phyloP scores from a whole-genome alignment of 331 rosid genomes.

The Ulmus americana region DNA sequence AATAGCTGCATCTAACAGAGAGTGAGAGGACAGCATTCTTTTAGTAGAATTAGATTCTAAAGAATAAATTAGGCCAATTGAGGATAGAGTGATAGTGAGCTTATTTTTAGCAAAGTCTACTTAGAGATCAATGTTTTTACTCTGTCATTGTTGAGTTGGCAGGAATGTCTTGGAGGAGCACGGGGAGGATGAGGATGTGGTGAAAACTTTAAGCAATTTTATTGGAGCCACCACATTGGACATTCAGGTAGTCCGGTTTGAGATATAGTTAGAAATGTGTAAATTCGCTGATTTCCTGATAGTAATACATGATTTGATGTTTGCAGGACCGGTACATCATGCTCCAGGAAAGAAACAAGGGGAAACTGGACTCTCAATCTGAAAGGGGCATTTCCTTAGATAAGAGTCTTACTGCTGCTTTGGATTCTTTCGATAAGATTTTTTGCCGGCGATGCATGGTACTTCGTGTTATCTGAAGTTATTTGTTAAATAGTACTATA shows the following conservation, averaged over 20 bases:
- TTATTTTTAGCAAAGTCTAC: too few species aligned
- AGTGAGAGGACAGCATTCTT: too few species aligned
- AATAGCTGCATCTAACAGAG: too few species aligned
- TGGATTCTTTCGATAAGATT: conserved; percentile 95
- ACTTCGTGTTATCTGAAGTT: conserved; percentile 22
- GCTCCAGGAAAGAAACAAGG: conserved; percentile 49
- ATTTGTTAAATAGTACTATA: conserved; percentile 17
- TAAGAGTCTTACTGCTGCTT: conserved; percentile 70
- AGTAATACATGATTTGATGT: conserved; percentile 14
- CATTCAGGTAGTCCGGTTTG: conserved; percentile 57
- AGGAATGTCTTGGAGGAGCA: conserved; percentile 82
- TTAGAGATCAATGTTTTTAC: not conserved
- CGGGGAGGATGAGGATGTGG: conserved; percentile 69
- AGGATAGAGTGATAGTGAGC: too few species aligned
- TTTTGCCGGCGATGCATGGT: conserved; percentile 98
- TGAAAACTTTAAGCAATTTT: conserved; percentile 55
- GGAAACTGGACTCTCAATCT: conserved; percentile 33
- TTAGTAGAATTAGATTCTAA: too few species aligned
- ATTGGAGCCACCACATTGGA: conserved; percentile 64
- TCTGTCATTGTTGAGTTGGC: conserved; percentile 30
- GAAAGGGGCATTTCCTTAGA: conserved; percentile 48
- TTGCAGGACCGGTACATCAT: conserved; percentile 65
- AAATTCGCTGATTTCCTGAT: conserved; percentile 22
- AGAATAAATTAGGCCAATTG: too few species aligned
- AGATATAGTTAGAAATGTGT: conserved; percentile 5